Evolutionary conservation across 2,329 filamentous ascomycete species (phyloP), one percentile per base, ranked within the genome.

Genomic region (Teratosphaeria gauchensis): DNA sequence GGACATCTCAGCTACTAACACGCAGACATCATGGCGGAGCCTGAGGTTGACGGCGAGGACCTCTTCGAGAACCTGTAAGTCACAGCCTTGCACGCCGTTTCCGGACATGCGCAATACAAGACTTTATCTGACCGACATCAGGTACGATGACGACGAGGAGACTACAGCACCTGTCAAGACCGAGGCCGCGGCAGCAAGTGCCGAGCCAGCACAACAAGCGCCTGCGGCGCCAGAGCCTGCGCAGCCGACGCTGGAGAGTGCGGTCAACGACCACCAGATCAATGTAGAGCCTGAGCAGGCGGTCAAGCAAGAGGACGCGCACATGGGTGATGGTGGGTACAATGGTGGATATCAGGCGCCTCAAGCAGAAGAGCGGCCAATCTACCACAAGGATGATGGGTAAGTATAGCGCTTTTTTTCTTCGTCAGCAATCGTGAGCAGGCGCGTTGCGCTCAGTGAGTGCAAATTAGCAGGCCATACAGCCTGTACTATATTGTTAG

Each of bases 21-120:
- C 24, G 57, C 65, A 55, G 58, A 61, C 73, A 80, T 55, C 68
- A 94, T 92, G 89, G 84, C 89, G 54, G 90, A 94, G 56, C 89
- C 92, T 70, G 89, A 89, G 66, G 86, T 90, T 66, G 91, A 96
- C 67, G 52, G 32, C 52, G 92, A 96, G 71, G 91, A 96, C 81
- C 88, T 96, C 76, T 96, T 96, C 75, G 91, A 91, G 69, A 92
- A 96, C 77, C 84, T 96, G 91, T 96, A 80, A 77, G 90, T 58
- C 31, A 5, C 62, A 19, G 3, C 9, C 56, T 33, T 57, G 12
- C 12, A 14, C 35, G 54, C 32, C 16, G 54, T 31, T 8, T 21
- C 19, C 52, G 19, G 12, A 7, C 14, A 11, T 35, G 19, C 16
- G 8, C 6, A 28, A 16, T n/a, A 24, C 8, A 53, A 35, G 32